Evolutionary conservation across 1,284 basidiomycete genomes (phyloP).

Genomic region (Marasmius sp.): DNA sequence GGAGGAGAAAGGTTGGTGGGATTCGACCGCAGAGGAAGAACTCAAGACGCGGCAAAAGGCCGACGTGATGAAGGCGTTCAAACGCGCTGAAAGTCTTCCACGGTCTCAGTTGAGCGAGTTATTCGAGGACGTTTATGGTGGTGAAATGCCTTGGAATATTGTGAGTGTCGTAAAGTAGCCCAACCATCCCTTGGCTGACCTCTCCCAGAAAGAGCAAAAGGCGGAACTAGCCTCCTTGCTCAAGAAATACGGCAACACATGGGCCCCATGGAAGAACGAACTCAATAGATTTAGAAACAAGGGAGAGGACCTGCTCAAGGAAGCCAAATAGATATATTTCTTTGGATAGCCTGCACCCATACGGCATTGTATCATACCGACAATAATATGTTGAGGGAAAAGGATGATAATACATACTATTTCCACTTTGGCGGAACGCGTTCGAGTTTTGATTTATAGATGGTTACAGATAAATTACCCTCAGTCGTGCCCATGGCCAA

Average conservation of each 20-base stretch:
- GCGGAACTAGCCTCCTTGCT: conserved; percentile 75
- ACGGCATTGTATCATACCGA: neutral
- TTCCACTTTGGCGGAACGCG: neutral
- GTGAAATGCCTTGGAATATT: conserved; percentile 82
- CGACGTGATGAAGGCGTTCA: conserved; percentile 79
- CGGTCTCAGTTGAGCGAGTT: conserved; percentile 74
- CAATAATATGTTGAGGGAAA: neutral
- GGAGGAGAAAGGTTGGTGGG: conserved; percentile 88
- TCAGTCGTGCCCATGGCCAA: conserved; percentile 48
- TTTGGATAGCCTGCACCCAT: neutral
- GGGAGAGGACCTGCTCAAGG: conserved; percentile 59
- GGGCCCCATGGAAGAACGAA: conserved; percentile 85
- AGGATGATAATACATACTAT: neutral
- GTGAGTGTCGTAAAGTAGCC: conserved; percentile 46
- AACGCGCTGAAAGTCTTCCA: conserved; percentile 72
- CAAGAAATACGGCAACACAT: conserved; percentile 80
- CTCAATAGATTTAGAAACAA: conserved; percentile 79
- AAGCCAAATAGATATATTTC: neutral
- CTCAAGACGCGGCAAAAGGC: conserved; percentile 70
- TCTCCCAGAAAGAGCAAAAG: conserved; percentile 74
- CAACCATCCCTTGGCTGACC: neutral
- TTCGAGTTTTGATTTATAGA: neutral
- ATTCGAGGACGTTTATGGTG: conserved; percentile 88
- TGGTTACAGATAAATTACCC: neutral
- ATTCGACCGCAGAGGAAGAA: conserved; percentile 70